Base-by-base conservation (phyloP, 169 alveolate species). In the Cryptosporidium sp. region DNA sequence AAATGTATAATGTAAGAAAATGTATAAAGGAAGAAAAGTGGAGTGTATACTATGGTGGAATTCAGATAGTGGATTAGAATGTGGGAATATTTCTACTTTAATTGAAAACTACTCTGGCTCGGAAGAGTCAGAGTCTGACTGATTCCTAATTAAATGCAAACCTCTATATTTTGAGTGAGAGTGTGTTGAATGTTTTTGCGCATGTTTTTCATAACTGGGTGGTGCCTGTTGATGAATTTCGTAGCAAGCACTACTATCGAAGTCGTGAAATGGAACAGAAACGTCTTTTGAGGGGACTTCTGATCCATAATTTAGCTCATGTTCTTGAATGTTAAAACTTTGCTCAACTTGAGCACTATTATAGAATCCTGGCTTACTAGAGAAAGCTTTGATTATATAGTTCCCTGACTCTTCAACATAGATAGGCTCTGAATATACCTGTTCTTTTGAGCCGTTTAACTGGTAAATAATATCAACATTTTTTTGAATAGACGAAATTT, bases 401-500 rank as follows among this genome's bases (percentile, higher is more conserved):
- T 65, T 41, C 9, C 89, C 89, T n/a, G 74, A 58, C 23, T 48
- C 68, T 16, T 43, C 50, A 48, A 80, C 70, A 12, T 26, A 37
- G 26, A 80, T 45, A 48, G 89, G 75, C 29, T 80, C 75, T 26
- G 52, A 62, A 62, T 80, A 80, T 29, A 23, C n/a, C 70, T 80
- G 80, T 26, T 80, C 80, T 61, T n/a, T 50, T 61, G 89, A 80
- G 23, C 51, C 65, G 29, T 80, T 80, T 41, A 80, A 35, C 70
- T 80, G 73, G 51, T 80, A 80, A 31, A 62, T 62, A 43, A 80
- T 80, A 31, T 55, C 71, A 35, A 48, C 75, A 37, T 35, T 45
- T 37, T 65, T 80, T 50, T 80, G 80, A 23, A 12, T 8, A 59
- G 69, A 62, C 9, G 67, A 21, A 1, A 80, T 65, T 29, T 61